Evolutionary conservation across 148 eudicot genomes (phyloP), one percentile per base, ranked within the genome.

Genomic region (Oxyria digyna): DNA sequence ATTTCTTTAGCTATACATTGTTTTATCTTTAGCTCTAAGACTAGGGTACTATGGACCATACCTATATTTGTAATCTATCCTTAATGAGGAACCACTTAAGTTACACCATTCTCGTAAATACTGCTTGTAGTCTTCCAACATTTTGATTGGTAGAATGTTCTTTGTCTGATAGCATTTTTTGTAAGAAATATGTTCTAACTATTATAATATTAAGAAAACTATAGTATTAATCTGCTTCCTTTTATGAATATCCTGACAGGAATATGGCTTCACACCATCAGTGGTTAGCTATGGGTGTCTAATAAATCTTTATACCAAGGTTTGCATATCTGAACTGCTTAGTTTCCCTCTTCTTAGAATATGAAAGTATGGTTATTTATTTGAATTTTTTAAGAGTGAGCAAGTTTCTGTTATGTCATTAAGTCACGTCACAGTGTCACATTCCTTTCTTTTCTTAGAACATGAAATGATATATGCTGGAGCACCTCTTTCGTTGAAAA

Each of bases 261-360:
- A 93, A 81, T 89, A 94, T 81, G 98, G 98, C 73, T 88, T 90
- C 74, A 76, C 79, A 40, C 95, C 96, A 74, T 81, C 90, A 17
- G 82, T 94, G 26, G 55, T 94, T 76, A 94, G 82, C 46, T 94
- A 86, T 80, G 98, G 97, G 67, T 94, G 98, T 71, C 84, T 94
- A 57, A 82, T 94, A 50, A 94, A 94, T 82, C 89, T 86, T 73
- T 94, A 90, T 76, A 79, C 87, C 26, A 94, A 90, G 97, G 97
- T 92, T 69, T 65, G 68, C 27, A 33, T 35, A 4, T 59, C 20
- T 26, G 1, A 29, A 59, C 20, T 59, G 65, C 38, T 29, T 31
- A 14, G 20, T 59, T 59, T 7, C 65, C 20, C 38, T 13, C n/a
- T 52, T 52, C 62, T 26, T 59, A 14, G n/a, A 29, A 15, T 13